These are phyloP conservation scores for Vararia minispora DNA, from an alignment of 768 basidiomycete species.

Conservation along the genomic window DNA sequence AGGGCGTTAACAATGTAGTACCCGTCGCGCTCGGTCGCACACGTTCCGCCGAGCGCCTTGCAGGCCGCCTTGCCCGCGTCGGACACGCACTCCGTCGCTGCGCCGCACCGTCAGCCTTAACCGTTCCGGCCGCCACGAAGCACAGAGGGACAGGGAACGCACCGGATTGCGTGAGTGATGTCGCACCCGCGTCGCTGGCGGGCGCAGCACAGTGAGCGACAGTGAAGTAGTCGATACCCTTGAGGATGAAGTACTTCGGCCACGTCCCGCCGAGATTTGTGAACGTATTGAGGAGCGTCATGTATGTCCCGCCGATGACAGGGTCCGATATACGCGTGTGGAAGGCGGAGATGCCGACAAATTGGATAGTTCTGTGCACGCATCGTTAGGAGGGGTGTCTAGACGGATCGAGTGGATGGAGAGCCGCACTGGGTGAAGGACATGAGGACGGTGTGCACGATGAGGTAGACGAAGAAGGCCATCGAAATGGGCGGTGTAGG, in stretches of 20 bases:
- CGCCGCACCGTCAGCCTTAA: neutral
- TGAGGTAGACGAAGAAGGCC: constrained; percentile 71
- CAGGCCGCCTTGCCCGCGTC: constrained; percentile 83
- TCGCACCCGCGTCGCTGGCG: constrained; percentile 47
- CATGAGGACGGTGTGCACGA: constrained; percentile 71
- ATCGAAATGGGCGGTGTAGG: constrained; percentile 63
- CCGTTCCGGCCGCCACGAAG: too few species aligned
- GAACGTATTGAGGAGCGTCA: constrained; percentile 96
- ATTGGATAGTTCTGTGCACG: constrained; percentile 79
- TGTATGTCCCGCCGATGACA: constrained; percentile 95
- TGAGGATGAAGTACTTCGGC: constrained; percentile 95
- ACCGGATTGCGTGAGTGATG: constrained; percentile 47
- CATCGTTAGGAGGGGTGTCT: neutral
- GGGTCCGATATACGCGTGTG: constrained; percentile 96
- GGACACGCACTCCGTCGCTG: constrained; percentile 84
- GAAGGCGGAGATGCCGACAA: constrained; percentile 98
- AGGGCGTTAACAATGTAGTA: constrained; percentile 77
- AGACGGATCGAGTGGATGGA: neutral
- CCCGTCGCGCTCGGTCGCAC: constrained; percentile 80
- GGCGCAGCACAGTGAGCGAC: constrained; percentile 75
- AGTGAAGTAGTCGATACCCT: constrained; percentile 87
- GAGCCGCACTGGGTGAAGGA: constrained; percentile 72
- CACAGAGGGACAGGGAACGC: constrained; percentile 3
- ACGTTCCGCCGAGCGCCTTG: constrained; percentile 61
- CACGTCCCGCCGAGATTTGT: constrained; percentile 96